Evolutionary conservation across 345 rosid genomes (phyloP).

Genomic region (Microcos paniculata): DNA sequence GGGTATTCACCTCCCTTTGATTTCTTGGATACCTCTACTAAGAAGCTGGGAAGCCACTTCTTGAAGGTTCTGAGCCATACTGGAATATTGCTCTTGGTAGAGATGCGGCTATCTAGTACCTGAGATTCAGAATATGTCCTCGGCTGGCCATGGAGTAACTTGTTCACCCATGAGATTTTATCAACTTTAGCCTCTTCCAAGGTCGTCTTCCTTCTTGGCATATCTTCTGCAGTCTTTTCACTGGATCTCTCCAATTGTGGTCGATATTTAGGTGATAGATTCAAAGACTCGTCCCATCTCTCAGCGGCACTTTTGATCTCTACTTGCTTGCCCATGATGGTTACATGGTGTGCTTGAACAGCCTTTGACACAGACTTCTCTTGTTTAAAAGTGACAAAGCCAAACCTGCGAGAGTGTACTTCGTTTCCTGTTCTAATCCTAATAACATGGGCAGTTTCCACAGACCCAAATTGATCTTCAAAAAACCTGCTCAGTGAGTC

Average conservation of each 20-base stretch:
- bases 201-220: constrained; percentile 8
- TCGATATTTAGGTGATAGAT: constrained; percentile 20
- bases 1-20: constrained; percentile 49
- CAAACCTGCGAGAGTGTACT: constrained; percentile 51
- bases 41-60: constrained; percentile 68
- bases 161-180: constrained; percentile 47
- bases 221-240: constrained; percentile 16
- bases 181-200: constrained; percentile 29
- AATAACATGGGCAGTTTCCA: constrained; percentile 45
- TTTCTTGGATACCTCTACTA: constrained; percentile 33
- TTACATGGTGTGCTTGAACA: constrained; percentile 40
- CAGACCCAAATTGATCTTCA: constrained; percentile 50
- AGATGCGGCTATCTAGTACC: constrained; percentile 3
- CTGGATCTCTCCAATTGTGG: constrained; percentile 8
- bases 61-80: constrained; percentile 61
- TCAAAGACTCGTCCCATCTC: constrained; percentile 28
- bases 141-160: constrained; percentile 38
- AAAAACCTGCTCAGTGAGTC: constrained; percentile 38
- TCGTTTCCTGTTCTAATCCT: constrained; percentile 29
- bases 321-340: constrained; percentile 51
- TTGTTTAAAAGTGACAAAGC: constrained; percentile 53
- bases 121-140: constrained; percentile 23
- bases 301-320: constrained; percentile 53
- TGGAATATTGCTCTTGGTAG: constrained; percentile 28
- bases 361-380: constrained; percentile 50